phyloP scores from a whole-genome alignment of 2,329 filamentous ascomycete genomes.

The Fusarium chaquense region DNA sequence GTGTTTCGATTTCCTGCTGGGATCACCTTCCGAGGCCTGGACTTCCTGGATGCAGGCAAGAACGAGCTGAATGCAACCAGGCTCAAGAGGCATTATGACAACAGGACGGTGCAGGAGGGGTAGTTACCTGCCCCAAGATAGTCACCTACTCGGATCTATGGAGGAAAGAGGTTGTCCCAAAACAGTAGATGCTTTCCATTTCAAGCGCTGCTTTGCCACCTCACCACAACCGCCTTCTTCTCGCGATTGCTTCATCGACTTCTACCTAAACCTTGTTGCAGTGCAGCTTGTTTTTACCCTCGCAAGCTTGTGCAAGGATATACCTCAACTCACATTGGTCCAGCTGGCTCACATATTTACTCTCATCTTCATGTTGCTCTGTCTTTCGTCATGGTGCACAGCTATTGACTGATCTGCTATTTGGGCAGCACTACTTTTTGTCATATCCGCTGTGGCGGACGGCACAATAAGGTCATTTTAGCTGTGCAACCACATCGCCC shows the following conservation, averaged over 20 bases:
- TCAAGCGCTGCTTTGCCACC: conserved; percentile 41
- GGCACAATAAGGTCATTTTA: conserved; percentile 36
- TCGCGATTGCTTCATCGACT: conserved; percentile 27
- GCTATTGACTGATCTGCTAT: conserved; percentile 25
- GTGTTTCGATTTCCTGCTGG: conserved; percentile 7
- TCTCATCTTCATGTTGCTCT: conserved; percentile 1
- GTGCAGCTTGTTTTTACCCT: conserved; percentile 13
- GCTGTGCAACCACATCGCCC: conserved; percentile 33
- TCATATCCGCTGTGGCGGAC: conserved; percentile 35
- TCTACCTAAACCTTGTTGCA: conserved; percentile 4
- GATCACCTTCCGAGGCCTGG: conserved; percentile 5
- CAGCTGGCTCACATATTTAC: conserved; percentile 7
- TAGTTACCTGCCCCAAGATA: conserved; percentile 8
- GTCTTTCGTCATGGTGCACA: conserved; percentile 30
- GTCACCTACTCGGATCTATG: conserved; percentile 22
- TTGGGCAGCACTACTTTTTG: conserved; percentile 25
- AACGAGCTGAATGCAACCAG: conserved; percentile 25
- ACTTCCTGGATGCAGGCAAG: conserved; percentile 16
- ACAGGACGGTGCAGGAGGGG: conserved; percentile 15
- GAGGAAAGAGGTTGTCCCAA: conserved; percentile 31
- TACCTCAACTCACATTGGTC: conserved; percentile 10
- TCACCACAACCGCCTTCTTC: conserved; percentile 32
- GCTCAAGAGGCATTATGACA: background rate
- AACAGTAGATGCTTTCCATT: conserved; percentile 41
- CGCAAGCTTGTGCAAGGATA: conserved; percentile 7